Evolutionary conservation across 352 stramenopile species (phyloP).

Genomic region (Globisporangium radiosum): DNA sequence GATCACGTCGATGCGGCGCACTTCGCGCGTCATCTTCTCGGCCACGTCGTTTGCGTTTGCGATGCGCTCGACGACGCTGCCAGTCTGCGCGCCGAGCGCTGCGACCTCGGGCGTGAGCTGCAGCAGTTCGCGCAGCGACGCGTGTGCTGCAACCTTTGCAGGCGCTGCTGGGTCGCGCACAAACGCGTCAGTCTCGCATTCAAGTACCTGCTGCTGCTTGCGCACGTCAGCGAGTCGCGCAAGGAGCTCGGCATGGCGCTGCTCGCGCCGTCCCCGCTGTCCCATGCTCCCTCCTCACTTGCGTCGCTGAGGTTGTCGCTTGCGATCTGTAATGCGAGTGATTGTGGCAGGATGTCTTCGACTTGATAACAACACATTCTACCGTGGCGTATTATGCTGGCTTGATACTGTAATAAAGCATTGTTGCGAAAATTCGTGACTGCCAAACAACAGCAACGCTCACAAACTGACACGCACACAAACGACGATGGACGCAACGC

Average conservation of each 20-base stretch:
- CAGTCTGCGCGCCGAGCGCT: conserved; percentile 66
- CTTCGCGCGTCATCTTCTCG: conserved; percentile 85
- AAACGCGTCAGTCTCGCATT: conserved; percentile 31
- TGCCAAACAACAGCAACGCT: not conserved
- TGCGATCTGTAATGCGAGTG: too few relatives aligned
- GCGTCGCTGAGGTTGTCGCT: too few relatives aligned
- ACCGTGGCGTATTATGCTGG: not conserved
- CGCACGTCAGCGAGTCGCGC: conserved; percentile 45
- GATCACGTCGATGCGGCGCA: conserved; percentile 73
- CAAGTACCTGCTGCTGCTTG: conserved; percentile 32
- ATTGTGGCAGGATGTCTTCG: too few relatives aligned
- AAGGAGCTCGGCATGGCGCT: conserved; percentile 58
- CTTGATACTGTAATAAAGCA: not conserved
- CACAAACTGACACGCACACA: conserved; percentile 9
- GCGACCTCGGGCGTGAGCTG: conserved; percentile 60
- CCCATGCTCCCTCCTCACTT: conserved; percentile 1
- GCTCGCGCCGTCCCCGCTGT: conserved; percentile 17
- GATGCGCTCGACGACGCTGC: conserved; percentile 76
- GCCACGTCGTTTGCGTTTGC: conserved; percentile 85
- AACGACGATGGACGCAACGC: conserved; percentile 19
- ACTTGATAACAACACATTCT: too few relatives aligned
- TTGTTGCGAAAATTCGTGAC: not conserved
- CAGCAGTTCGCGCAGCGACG: conserved; percentile 43
- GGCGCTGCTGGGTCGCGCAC: conserved; percentile 23
- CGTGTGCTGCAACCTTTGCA: conserved; percentile 51